These are phyloP conservation scores for Steccherinum ochraceum DNA, from an alignment of 768 basidiomycete genomes.

Conservation along the genomic window DNA sequence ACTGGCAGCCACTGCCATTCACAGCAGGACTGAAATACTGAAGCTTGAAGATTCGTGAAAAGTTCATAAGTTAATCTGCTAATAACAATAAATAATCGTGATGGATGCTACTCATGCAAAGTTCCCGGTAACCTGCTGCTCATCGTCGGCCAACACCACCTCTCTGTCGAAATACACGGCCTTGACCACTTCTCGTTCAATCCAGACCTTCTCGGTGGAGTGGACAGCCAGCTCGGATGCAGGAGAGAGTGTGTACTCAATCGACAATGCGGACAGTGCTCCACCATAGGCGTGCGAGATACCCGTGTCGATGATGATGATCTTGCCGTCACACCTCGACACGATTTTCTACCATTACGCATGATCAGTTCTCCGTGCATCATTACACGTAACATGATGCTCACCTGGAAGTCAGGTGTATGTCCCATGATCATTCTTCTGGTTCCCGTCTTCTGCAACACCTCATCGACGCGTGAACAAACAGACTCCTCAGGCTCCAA, in stretches of 20 bases:
- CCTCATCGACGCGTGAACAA: conserved; percentile 66
- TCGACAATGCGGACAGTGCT: conserved; percentile 78
- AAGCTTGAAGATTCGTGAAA: neutral
- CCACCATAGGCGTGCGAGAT: conserved; percentile 97
- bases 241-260: conserved; percentile 78
- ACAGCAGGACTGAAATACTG: no score
- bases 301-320: conserved; percentile 96
- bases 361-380: neutral
- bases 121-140: conserved; percentile 17
- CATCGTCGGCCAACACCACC: conserved; percentile 43
- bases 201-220: conserved; percentile 36
- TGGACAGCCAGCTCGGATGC: conserved; percentile 22
- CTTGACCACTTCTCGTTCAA: conserved; percentile 57
- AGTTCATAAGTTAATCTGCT: neutral
- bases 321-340: conserved; percentile 82
- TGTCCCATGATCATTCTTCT: conserved; percentile 94
- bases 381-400: conserved; percentile 11
- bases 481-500: conserved; percentile 59
- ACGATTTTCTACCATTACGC: conserved; percentile 54
- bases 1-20: no score
- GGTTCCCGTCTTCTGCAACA: conserved; percentile 72
- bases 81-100: neutral
- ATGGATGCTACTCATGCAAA: conserved; percentile 5
- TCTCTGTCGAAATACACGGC: conserved; percentile 54
- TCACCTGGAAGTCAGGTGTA: conserved; percentile 80